Evolutionary conservation across 352 stramenopile genomes (phyloP).

Genomic region (Aphanomyces invadans): DNA sequence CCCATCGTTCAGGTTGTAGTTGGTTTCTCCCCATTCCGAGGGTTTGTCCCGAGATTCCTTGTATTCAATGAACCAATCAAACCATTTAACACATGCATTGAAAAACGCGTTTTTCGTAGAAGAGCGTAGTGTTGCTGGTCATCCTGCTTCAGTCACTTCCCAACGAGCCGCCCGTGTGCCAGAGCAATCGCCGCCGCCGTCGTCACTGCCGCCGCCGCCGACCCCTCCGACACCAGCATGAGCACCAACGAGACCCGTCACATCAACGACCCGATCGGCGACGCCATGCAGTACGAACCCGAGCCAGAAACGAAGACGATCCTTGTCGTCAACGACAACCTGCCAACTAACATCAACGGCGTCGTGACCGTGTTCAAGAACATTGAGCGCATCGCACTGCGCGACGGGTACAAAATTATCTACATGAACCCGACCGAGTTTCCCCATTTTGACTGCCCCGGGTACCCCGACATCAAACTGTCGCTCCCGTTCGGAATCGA

Average conservation of each 20-base stretch:
- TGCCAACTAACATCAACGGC: constrained; percentile 20
- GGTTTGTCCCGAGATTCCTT: background rate
- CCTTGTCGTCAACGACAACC: constrained; percentile 19
- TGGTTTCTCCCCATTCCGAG: background rate
- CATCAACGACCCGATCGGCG: too few relatives aligned
- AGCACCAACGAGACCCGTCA: too few relatives aligned
- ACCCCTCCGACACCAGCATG: background rate
- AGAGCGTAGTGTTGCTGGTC: background rate
- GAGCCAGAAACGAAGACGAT: constrained; percentile 15
- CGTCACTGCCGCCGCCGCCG: background rate
- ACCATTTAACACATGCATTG: background rate
- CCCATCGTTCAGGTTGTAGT: too few relatives aligned
- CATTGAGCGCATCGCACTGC: constrained; percentile 11
- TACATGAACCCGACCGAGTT: constrained; percentile 20
- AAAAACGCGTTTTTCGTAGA: background rate
- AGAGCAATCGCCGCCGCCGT: background rate
- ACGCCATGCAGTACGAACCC: background rate
- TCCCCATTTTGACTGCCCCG: constrained; percentile 18
- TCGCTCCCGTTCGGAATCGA: constrained; percentile 18
- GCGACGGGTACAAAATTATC: constrained; percentile 11
- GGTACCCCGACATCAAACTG: constrained; percentile 20
- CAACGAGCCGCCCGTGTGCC: background rate
- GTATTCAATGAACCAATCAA: background rate
- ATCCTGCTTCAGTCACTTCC: constrained; percentile 8
- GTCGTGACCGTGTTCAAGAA: constrained; percentile 22